Base-by-base conservation (phyloP, 805 yeast genomes). In the Saccharomycopsis amapae region DNA sequence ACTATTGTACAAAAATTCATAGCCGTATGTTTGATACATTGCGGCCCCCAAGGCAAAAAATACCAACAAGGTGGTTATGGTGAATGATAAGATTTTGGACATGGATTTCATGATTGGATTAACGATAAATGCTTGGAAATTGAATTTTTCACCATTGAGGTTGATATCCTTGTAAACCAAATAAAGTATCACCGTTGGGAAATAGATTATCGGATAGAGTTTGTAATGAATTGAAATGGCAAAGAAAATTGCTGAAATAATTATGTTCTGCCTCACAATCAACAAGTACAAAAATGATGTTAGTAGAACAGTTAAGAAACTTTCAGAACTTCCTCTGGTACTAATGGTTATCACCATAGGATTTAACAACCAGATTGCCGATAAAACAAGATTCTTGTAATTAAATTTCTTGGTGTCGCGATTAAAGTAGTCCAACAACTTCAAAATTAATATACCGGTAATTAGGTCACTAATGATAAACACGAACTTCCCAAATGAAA, bases 321-420 rank as follows among this genome's bases (percentile, higher is more conserved):
- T 88, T 58, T 93, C 98, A 0, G 96, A 83, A 23, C 93, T 85
- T 1, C 98, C 98, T 38, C 98, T 70, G 0, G 97, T 87, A 53
- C 90, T 80, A 40, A 93, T 93, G 1, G 95, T 87, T 26, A 82
- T 77, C 0, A 89, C 97, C 93, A 93, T 85, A 13, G 98, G 97
- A 60, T 93, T 93, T 54, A 87, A 68, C 17, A 93, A 68, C 97
- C 97, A 93, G 4, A 90, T 64, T 2, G 81, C 62, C 10, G 79
- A 62, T 35, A 79, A 67, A 4, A 67, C 53, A 10, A 72, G 48
- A n/a, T 68, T 66, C 39, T 65, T 66, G 4, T 56, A 37, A 37
- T 56, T 55, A n/a, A 59, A 49, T 34, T 53, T 58, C 13, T 59
- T 40, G 3, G 18, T 38, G 4, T 35, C 33, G n/a, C 32, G 18